phyloP scores from a whole-genome alignment of 305 asterid genomes.

The Petunia hybrid region DNA sequence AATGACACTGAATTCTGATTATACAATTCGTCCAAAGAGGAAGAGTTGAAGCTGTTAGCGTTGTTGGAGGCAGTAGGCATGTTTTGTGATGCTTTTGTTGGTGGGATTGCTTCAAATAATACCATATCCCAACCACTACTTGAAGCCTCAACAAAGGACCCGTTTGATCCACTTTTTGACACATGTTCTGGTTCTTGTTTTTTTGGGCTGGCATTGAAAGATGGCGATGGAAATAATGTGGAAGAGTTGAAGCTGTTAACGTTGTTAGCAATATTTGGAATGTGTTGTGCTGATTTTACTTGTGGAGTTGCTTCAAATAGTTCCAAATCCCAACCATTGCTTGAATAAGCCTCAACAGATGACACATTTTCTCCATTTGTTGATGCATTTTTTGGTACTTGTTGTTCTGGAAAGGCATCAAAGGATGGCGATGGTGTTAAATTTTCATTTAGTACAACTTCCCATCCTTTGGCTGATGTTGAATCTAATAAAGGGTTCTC shows the following conservation, averaged over 20 bases:
- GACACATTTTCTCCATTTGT: conserved; percentile 23
- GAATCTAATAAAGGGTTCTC: conserved; percentile 35
- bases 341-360: conserved; percentile 23
- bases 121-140: conserved; percentile 45
- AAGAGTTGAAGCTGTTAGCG: not conserved
- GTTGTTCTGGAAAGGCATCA: conserved; percentile 14
- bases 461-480: conserved; percentile 49
- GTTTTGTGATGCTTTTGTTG: conserved; percentile 23
- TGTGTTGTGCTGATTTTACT: not conserved
- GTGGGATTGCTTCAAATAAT: conserved; percentile 41
- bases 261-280: not conserved
- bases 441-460: conserved; percentile 42
- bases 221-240: not conserved
- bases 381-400: conserved; percentile 9
- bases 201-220: conserved; percentile 28
- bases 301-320: conserved; percentile 16
- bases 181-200: conserved; percentile 14
- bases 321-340: conserved; percentile 26
- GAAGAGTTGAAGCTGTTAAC: not conserved
- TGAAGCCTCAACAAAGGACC: conserved; percentile 25
- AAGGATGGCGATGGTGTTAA: conserved; percentile 22
- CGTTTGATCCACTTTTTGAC: conserved; percentile 1
- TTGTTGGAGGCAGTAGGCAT: not conserved
- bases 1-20: conserved; percentile 14
- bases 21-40: conserved; percentile 36